phyloP scores from a whole-genome alignment of 108 stramenopile species.

The Cylindrotheca closterium region DNA sequence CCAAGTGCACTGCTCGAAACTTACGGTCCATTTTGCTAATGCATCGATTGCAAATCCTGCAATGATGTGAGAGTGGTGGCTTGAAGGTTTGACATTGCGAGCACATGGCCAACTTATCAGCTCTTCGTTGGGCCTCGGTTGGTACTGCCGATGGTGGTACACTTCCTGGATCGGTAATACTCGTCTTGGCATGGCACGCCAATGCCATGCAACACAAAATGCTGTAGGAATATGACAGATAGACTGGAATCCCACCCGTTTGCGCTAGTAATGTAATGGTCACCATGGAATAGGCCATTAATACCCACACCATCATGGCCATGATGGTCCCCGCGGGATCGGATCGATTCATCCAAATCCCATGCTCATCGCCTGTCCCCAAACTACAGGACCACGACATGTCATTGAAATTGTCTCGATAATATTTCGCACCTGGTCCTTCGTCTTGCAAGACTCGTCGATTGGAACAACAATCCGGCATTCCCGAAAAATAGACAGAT shows the following conservation, averaged over 20 bases:
- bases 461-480: slow-evolving; percentile 5
- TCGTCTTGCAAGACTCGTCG: slow-evolving; percentile 5
- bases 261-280: slow-evolving; percentile 76
- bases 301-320: slow-evolving; percentile 81
- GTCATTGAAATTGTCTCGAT: slow-evolving; percentile 68
- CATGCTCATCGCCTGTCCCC: slow-evolving; percentile 62
- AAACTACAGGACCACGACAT: slow-evolving; percentile 43
- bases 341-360: slow-evolving; percentile 88
- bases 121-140: slow-evolving; percentile 66
- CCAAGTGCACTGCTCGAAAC: not conserved
- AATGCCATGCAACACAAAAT: slow-evolving; percentile 75
- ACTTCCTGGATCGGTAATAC: slow-evolving; percentile 94
- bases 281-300: slow-evolving; percentile 72
- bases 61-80: slow-evolving; percentile 95
- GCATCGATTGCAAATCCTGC: slow-evolving; percentile 97
- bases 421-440: slow-evolving; percentile 29
- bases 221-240: slow-evolving; percentile 61
- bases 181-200: slow-evolving; percentile 90
- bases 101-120: slow-evolving; percentile 74
- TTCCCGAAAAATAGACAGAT: not conserved
- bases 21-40: slow-evolving; percentile 91
- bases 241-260: slow-evolving; percentile 66
- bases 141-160: slow-evolving; percentile 87
- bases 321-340: slow-evolving; percentile 91
- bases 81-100: slow-evolving; percentile 97